A percentile compares a stretch with the other conserved stretches of the same genome.
These are phyloP conservation scores for Boletus hoseneyae DNA, from an alignment of 1,284 basidiomycete genomes.

Conservation along the genomic window DNA sequence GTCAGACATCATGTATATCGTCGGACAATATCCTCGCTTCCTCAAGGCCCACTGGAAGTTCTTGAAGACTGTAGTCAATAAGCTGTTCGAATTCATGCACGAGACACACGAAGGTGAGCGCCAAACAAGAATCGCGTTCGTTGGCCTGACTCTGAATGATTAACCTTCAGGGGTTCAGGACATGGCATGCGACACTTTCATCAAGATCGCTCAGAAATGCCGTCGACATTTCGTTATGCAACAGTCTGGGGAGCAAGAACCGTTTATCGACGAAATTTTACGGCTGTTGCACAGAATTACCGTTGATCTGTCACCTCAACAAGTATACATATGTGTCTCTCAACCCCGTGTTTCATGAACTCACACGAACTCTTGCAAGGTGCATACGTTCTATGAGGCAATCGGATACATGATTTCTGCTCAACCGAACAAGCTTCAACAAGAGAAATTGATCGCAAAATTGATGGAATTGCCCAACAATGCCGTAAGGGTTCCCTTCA, in stretches of 20 bases:
- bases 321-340: constrained; percentile 45
- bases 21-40: constrained; percentile 99
- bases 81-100: constrained; percentile 99
- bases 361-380: constrained; percentile 42
- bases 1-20: constrained; percentile 99
- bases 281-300: constrained; percentile 92
- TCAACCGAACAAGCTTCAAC: constrained; percentile 95
- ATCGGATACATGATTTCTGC: constrained; percentile 99
- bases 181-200: constrained; percentile 99
- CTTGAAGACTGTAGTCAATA: constrained; percentile 99
- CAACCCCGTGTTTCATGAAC: background rate
- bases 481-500: constrained; percentile 57
- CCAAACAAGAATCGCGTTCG: background rate
- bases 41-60: constrained; percentile 99
- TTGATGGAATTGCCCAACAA: constrained; percentile 98
- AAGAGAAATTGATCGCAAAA: constrained; percentile 93
- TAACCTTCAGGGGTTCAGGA: constrained; percentile 85
- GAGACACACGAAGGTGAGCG: constrained; percentile 92
- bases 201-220: constrained; percentile 99
- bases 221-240: constrained; percentile 98
- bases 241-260: constrained; percentile 95
- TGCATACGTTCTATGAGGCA: constrained; percentile 97
- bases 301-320: constrained; percentile 91
- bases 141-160: constrained; percentile 5
- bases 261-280: constrained; percentile 98